Evolutionary conservation across 2,329 filamentous ascomycete species (phyloP), one percentile per base, ranked within the genome.

Genomic region (Pyrenophora seminiperda): DNA sequence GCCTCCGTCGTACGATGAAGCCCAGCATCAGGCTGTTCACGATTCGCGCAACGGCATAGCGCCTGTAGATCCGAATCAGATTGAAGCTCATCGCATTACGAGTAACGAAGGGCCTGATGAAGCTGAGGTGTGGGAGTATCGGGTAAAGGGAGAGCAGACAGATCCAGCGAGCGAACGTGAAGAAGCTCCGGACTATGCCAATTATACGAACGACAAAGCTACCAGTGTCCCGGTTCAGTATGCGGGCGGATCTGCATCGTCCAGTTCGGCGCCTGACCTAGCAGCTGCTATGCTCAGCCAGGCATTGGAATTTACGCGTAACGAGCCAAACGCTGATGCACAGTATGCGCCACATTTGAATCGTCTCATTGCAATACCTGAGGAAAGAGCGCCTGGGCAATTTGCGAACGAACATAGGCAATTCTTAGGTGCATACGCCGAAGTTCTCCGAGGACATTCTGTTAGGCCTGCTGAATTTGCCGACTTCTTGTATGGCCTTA

Each of bases 1-100:
- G 3, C 71, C 71, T 15, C 71, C 71, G 1, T 67, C 69, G 0
- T 74, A 74, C 42, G 68, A 71, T 34, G 65, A 73, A 48, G 71
- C 70, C 5, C 65, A 66, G 20, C 57, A 67, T 13, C 59, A 68
- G 41, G 64, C 65, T 15, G 49, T 68, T 3, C 54, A 59, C 20
- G 64, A 72, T 44, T 62, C 64, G 20, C 61, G 61, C 36, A 60
- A 62, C 32, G 66, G 65, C 13, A 45, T 61, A n/a, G 43, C 62
- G 9, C 56, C 67, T 1, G 41, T 67, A 10, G 60, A 66, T 34
- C 62, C 63, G 4, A 65, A 60, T 24, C 56, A 67, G 38, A 51
- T 72, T 14, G 63, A 70, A 48, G 62, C 61, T 4, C 61, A 63
- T 30, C 59, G 62, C n/a, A 46, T 64, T 6, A 64, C 61, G 4